Conservation (phyloP, 345 rosid species). For the Eucalyptus caleyi region DNA sequence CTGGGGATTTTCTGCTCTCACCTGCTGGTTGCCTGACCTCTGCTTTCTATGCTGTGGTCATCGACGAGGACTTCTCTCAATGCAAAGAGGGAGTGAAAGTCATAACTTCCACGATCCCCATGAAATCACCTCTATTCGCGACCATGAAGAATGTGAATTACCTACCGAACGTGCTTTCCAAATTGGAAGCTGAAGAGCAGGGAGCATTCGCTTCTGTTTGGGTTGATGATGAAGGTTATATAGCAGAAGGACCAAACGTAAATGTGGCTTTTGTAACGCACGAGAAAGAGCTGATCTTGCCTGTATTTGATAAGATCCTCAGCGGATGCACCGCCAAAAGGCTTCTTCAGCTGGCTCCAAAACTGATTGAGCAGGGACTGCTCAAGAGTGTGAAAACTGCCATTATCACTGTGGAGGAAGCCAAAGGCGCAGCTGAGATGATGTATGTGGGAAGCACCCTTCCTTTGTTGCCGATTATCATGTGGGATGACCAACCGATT, state of each 20-base stretch:
- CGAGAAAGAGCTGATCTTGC: slow-evolving; percentile 46
- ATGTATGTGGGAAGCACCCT: slow-evolving; percentile 68
- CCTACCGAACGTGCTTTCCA: slow-evolving; percentile 45
- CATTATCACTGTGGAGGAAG: slow-evolving; percentile 33
- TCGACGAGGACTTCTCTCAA: slow-evolving; percentile 35
- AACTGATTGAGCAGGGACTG: slow-evolving; percentile 38
- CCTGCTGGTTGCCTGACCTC: slow-evolving; percentile 43
- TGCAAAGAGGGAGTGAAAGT: slow-evolving; percentile 47
- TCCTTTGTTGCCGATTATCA: slow-evolving; percentile 40
- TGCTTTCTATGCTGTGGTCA: slow-evolving; percentile 66
- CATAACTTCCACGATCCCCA: slow-evolving; percentile 50
- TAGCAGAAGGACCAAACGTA: slow-evolving; percentile 65
- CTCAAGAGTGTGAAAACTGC: slow-evolving; percentile 26
- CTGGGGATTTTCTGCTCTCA: slow-evolving; percentile 59
- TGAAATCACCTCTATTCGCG: slow-evolving; percentile 46
- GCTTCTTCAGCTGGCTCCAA: slow-evolving; percentile 47
- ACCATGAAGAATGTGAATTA: slow-evolving; percentile 57
- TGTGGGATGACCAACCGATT: slow-evolving; percentile 55
- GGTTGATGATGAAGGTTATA: slow-evolving; percentile 45
- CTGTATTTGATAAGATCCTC: slow-evolving; percentile 51
- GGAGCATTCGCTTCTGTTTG: slow-evolving; percentile 55
- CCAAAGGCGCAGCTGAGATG: slow-evolving; percentile 41
- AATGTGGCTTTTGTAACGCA: slow-evolving; percentile 49
- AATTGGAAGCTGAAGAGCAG: slow-evolving; percentile 61
- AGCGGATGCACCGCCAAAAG: slow-evolving; percentile 63